Base-by-base conservation (phyloP, 176 grass and related monocot species). In the Pontederia crassipes region DNA sequence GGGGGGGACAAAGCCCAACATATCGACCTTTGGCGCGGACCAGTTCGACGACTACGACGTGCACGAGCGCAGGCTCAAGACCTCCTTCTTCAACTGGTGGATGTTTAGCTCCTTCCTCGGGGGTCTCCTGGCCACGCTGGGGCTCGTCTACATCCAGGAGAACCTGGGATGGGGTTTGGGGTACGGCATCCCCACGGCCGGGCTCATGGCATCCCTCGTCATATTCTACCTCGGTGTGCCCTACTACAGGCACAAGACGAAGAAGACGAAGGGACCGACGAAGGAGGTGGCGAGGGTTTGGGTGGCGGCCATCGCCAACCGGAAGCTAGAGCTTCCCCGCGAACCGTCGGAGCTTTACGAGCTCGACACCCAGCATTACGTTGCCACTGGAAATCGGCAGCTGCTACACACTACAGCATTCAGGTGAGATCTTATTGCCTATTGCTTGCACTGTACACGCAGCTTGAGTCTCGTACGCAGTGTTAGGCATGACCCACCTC, bases 11-110 rank as follows among this genome's bases (percentile, higher is more conserved):
- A 93, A 93, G 66, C 88, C 88, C 17, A 93, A 93, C 71, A 93
- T 93, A 65, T 93, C 88, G 9, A 93, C 88, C 5, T 83, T 93
- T 32, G 88, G 88, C 47, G 88, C 88, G 2, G 88, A 92, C 54
- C 88, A 92, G 61, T 92, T 93, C 61, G 88, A 93, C 52, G 88
- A 93, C 74, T 81, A 76, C 4, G 71, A 93, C 55, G 11, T 49
- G 0, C 57, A 64, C 20, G 88, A 87, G 67, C 48, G 74, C 56
- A 46, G 28, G 48, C 46, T 69, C 2, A 87, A 93, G 78, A 32
- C 49, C 12, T 81, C 88, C 24, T 92, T 92, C 69, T 92, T 92
- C 80, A 92, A 92, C 75, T 92, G 88, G 88, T 92, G 88, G 88
- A 77, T 91, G 66, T 86, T 91, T 70, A 83, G 88, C 61, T 80